phyloP scores from a whole-genome alignment of 2,329 filamentous ascomycete species.

The Curvularia eragrostidis region DNA sequence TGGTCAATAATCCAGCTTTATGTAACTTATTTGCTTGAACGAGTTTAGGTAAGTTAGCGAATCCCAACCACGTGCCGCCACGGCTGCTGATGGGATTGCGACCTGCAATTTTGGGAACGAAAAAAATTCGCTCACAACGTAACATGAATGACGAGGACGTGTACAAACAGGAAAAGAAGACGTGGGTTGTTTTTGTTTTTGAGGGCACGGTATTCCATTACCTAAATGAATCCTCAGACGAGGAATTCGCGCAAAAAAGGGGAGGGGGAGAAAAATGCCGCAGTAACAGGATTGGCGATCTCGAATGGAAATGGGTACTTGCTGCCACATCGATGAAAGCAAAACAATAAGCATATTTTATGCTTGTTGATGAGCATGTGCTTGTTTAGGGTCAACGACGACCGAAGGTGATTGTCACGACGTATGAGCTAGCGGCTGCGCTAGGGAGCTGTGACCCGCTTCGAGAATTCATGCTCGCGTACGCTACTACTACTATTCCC shows the following conservation, averaged over 20 bases:
- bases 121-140: neutral
- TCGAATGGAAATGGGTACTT: neutral
- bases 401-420: too few relatives aligned
- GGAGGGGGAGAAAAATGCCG: conserved; percentile 10
- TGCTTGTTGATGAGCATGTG: neutral
- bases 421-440: neutral
- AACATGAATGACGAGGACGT: neutral
- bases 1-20: neutral
- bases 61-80: neutral
- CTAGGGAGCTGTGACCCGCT: neutral
- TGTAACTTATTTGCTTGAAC: neutral
- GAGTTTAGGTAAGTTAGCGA: neutral
- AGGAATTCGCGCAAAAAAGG: neutral
- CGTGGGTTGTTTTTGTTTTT: neutral
- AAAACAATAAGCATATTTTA: neutral
- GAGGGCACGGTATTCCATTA: neutral
- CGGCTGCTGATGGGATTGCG: neutral
- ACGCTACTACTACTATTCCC: too few relatives aligned
- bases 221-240: neutral
- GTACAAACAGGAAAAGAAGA: neutral
- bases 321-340: neutral
- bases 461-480: too few relatives aligned
- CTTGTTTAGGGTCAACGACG: neutral
- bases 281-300: neutral
- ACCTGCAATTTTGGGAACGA: neutral